Evolutionary conservation across 108 stramenopile genomes (phyloP), one percentile per base, ranked within the genome.

Genomic region (Parietichytrium sp.): DNA sequence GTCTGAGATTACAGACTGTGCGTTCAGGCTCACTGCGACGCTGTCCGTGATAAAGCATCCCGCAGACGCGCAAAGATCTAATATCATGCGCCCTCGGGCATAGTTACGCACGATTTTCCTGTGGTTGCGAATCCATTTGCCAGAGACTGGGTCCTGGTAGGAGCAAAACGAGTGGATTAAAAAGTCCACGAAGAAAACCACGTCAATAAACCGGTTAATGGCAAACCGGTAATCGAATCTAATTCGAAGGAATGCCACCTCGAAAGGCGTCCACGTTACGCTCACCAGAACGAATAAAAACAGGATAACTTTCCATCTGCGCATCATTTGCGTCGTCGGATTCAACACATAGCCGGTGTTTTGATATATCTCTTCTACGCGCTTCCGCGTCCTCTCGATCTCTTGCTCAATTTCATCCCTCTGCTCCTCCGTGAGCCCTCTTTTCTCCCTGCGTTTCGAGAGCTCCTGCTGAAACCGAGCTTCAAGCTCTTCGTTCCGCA

Each of bases 131-230:
- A 72, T 25, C 61, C 61, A 72, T 6, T 16, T 42, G 33, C 61
- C 61, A n/a, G 61, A 18, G 20, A 72, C 6, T 10, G 61, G 61
- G 33, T 72, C 61, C 61, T 72, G 29, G 61, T 25, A 72, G 61
- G 38, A 72, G 6, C 20, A n/a, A n/a, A 72, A 36, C 23, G 45
- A 72, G 3, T 72, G 61, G 10, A 72, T n/a, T n/a, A 31, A 16
- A 45, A 72, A 72, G 20, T 72, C 61, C 29, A 7, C 61, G 20
- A 72, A 45, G 2, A 72, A 45, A 42, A 72, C 23, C 13, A 20
- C 10, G 20, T 72, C 61, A 16, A 72, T 25, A 25, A 38, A 7
- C 0, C 61, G 61, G 45, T 72, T 72, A 33, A 72, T 6, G 10
- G 45, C 61, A n/a, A 72, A 72, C 15, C 61, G 61, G 8, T 12